These are phyloP conservation scores for Puccinia triticina DNA, from an alignment of 1,284 basidiomycete species.

Conservation along the genomic window DNA sequence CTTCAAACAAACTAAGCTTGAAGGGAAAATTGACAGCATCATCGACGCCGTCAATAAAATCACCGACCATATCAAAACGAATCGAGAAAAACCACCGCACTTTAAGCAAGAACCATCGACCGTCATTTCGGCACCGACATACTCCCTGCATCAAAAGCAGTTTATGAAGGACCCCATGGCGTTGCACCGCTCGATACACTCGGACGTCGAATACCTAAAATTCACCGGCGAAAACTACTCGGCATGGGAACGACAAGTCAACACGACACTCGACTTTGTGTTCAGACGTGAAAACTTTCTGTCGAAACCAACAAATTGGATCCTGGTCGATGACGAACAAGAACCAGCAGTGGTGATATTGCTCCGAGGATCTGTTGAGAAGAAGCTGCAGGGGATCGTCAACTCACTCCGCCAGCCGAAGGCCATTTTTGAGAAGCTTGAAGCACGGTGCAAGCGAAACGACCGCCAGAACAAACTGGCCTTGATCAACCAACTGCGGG, in stretches of 20 bases:
- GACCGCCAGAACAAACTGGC: neutral
- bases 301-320: neutral
- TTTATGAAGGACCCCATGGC: conserved; percentile 1
- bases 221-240: neutral
- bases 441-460: neutral
- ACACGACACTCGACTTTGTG: conserved; percentile 1
- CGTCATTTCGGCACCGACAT: neutral
- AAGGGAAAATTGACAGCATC: too few relatives aligned
- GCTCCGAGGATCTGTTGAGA: neutral
- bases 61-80: too few relatives aligned
- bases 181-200: neutral
- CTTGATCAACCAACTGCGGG: neutral
- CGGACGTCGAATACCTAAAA: neutral
- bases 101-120: too few relatives aligned
- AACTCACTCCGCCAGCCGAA: neutral
- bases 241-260: neutral
- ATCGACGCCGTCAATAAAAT: too few relatives aligned
- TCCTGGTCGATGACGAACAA: neutral
- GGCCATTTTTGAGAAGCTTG: neutral
- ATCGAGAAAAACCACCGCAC: too few relatives aligned
- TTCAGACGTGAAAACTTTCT: neutral
- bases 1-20: too few relatives aligned
- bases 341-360: neutral
- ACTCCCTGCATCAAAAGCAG: neutral
- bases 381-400: too few relatives aligned